Evolutionary conservation across 1,284 basidiomycete genomes (phyloP).

Genomic region (Irpex lacteus): DNA sequence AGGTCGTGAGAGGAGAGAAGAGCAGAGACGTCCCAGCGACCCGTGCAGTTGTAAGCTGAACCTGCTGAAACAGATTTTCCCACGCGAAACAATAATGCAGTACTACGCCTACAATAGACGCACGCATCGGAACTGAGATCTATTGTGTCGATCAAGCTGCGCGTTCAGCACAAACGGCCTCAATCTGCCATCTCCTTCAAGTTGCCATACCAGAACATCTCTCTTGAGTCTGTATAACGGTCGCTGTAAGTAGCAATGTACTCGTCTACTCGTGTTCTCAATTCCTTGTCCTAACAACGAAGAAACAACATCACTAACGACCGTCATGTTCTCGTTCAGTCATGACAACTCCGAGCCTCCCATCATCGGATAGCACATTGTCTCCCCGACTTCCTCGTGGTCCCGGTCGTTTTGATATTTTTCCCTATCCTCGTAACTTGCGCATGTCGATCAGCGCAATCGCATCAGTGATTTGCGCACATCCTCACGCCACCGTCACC

Average conservation of each 20-base stretch:
- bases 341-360: background rate
- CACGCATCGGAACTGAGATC: background rate
- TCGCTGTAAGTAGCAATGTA: background rate
- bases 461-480: background rate
- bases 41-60: slow-evolving; percentile 8
- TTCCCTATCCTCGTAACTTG: background rate
- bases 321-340: background rate
- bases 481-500: background rate
- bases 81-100: slow-evolving; percentile 3
- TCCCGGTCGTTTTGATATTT: background rate
- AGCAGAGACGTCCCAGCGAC: slow-evolving; percentile 2
- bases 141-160: background rate
- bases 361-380: background rate
- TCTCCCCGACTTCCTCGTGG: background rate
- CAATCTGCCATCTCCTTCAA: background rate
- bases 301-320: background rate
- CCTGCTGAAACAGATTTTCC: background rate
- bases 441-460: background rate
- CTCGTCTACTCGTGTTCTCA: background rate
- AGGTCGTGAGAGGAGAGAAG: slow-evolving; percentile 9
- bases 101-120: background rate
- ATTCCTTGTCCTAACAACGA: background rate
- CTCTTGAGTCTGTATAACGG: background rate
- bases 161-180: background rate
- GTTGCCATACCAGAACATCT: background rate